Evolutionary conservation across 1,284 basidiomycete species (phyloP).

Genomic region (Ganoderma multipileum): DNA sequence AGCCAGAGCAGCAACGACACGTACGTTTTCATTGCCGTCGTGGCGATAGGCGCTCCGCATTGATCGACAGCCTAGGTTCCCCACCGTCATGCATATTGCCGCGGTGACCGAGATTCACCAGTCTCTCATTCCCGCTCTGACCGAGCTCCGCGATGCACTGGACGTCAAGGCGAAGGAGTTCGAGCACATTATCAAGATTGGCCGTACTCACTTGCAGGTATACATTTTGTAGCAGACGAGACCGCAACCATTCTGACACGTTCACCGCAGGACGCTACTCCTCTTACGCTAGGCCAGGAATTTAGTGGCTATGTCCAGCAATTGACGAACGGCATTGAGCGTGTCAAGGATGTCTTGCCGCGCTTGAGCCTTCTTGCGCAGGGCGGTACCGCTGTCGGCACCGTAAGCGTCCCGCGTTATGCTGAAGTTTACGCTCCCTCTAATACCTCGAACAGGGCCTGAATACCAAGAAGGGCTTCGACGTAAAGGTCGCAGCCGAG

Average conservation of each 20-base stretch:
- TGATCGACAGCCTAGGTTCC: slow-evolving; percentile 70
- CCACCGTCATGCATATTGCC: slow-evolving; percentile 99
- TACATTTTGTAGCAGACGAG: not conserved
- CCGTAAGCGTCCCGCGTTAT: slow-evolving; percentile 58
- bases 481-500: slow-evolving; percentile 92
- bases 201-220: slow-evolving; percentile 94
- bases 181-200: slow-evolving; percentile 97
- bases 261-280: slow-evolving; percentile 86
- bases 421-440: slow-evolving; percentile 5
- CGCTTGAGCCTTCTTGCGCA: slow-evolving; percentile 93
- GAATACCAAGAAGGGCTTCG: slow-evolving; percentile 97
- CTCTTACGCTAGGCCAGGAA: slow-evolving; percentile 97
- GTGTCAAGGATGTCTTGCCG: slow-evolving; percentile 85
- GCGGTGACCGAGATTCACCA: slow-evolving; percentile 90
- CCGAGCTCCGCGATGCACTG: slow-evolving; percentile 85
- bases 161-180: slow-evolving; percentile 85
- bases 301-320: slow-evolving; percentile 99
- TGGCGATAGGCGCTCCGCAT: not conserved
- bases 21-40: slow-evolving; percentile 49
- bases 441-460: slow-evolving; percentile 67
- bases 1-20: slow-evolving; percentile 99
- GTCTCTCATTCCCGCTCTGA: slow-evolving; percentile 87
- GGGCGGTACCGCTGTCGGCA: slow-evolving; percentile 98
- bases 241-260: not conserved
- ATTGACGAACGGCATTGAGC: slow-evolving; percentile 88